Conservation (phyloP, 1,284 basidiomycete species). For the Pseudozyma sp. region DNA sequence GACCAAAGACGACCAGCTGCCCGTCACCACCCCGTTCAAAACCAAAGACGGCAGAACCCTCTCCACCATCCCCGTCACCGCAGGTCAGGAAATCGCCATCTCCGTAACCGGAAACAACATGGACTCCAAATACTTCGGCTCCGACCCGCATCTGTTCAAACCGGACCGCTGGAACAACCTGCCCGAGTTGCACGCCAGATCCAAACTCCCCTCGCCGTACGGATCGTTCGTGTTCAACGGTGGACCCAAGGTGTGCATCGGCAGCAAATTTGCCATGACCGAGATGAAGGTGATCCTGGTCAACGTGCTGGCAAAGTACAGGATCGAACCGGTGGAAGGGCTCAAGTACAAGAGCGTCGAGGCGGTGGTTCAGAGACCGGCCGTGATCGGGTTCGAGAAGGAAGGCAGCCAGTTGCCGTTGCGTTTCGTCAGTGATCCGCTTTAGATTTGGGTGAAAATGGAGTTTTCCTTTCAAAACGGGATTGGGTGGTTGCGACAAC, state of each 20-base stretch:
- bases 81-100: constrained; percentile 38
- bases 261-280: constrained; percentile 57
- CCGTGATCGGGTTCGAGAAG: constrained; percentile 44
- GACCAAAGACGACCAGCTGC: constrained; percentile 57
- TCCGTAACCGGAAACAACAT: constrained; percentile 52
- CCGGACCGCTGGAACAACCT: constrained; percentile 61
- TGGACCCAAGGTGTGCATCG: constrained; percentile 63
- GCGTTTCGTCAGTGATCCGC: constrained; percentile 31
- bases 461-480: not conserved
- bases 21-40: constrained; percentile 50
- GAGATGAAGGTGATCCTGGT: constrained; percentile 54
- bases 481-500: too few species aligned
- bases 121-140: constrained; percentile 53
- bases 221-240: constrained; percentile 53
- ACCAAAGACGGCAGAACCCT: constrained; percentile 59
- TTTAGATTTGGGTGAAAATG: constrained; percentile 5
- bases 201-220: constrained; percentile 51
- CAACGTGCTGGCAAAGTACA: constrained; percentile 33
- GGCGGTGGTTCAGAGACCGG: constrained; percentile 50
- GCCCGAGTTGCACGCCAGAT: constrained; percentile 30
- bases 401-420: constrained; percentile 48
- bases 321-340: constrained; percentile 40
- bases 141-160: constrained; percentile 53
- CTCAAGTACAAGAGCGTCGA: constrained; percentile 49
- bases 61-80: constrained; percentile 46